Evolutionary conservation across 441 rosid species (phyloP), one percentile per base, ranked within the genome.

Genomic region (Euphorbia schlechtendalii): DNA sequence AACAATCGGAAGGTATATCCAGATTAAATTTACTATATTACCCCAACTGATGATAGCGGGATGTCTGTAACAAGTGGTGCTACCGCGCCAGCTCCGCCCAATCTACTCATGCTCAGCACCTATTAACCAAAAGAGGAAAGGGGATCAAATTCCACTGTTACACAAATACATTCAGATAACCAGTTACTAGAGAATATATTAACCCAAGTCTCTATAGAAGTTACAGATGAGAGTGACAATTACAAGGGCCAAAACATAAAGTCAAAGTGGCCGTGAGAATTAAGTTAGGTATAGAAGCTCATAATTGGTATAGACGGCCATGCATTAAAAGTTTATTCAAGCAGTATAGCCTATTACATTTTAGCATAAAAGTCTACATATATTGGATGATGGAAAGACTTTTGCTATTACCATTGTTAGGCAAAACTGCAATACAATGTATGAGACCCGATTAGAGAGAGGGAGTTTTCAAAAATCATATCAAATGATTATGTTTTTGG

Each of bases 21-120:
- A n/a, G n/a, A 28, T 6, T 38, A 52, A 43, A 69, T 45, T 59
- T 10, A n/a, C n/a, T 30, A 59, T 70, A 72, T 68, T 82, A 92
- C 98, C 97, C 92, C 96, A 55, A 89, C 82, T 63, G 98, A 86
- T 64, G 96, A 82, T 62, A 89, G 77, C 66, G 99, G 98, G 70
- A 88, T 81, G 71, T 92, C 96, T 18, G 96, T 86, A 63, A 95
- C 98, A 59, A 95, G 97, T 70, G 97, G 98, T 55, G 97, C 99
- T 66, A 95, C 99, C 0, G 99, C 99, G 58, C 97, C 97, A 64
- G 99, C 93, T 66, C 83, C 98, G 14, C 99, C 99, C 82, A 92
- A 77, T 76, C 97, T 84, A 77, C 99, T 91, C 96, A 95, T 95
- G 84, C 98, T 95, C 68, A 89, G 77, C 67, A 95, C 98, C 99